Evolutionary conservation across 257 asterid species (phyloP), one percentile per base, ranked within the genome.

Genomic region (Scutellaria barbata): DNA sequence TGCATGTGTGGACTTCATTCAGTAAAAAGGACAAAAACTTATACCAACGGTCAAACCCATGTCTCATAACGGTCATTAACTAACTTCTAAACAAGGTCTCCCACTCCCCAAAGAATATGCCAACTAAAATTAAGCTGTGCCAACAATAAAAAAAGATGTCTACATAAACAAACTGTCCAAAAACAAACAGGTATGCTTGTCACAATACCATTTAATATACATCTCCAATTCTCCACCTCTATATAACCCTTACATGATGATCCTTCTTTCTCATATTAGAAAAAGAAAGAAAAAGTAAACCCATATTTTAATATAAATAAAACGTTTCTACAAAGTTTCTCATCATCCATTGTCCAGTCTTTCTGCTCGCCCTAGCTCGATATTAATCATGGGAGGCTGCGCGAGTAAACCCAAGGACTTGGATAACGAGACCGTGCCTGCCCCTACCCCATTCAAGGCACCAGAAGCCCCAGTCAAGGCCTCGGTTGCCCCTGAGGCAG

Each of bases 341-440:
- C 69, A 18, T 62, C 64, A 3, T 58, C 50, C 25, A 3, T 43
- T 53, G 18, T 76, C 81, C 72, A 45, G 79, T 59, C 79, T 81
- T 80, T 71, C 78, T 63, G 73, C 85, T 80, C 77, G 82, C 84
- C 54, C 14, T 11, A 16, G n/a, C 18, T 56, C 47, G 13, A 40
- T 0, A 59, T 5, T 2, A 63, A 82, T 58, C 81, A 92, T 92
- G 98, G 98, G 98, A 74, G 97, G 89, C 87, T 90, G 97, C 66
- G 95, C 96, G 85, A 88, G 89, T 86, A 92, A 79, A 85, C 97
- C 96, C 12, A 88, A 87, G 77, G 96, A 84, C 57, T 78, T 83
- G 83, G 87, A 80, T 10, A 63, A 56, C 54, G 69, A 83, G 45
- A 58, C 68, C 66, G 78, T 74, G 48, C 86, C 85, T 1, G 68